These are phyloP conservation scores for Calonectria hongkongensis DNA, from an alignment of 2,329 filamentous ascomycete genomes.

Conservation along the genomic window DNA sequence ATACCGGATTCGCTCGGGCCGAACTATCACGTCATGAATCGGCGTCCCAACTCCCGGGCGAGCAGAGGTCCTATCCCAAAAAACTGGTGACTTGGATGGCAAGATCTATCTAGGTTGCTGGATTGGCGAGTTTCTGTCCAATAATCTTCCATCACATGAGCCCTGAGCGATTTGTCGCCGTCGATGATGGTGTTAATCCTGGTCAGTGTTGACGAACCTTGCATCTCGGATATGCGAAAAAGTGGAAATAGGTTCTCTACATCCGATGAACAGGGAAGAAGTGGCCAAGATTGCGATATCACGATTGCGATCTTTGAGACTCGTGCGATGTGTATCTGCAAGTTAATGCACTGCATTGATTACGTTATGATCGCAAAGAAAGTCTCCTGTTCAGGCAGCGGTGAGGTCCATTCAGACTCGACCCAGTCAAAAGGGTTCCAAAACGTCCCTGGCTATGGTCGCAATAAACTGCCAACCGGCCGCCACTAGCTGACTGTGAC, in stretches of 20 bases:
- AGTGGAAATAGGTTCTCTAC: conserved; percentile 1
- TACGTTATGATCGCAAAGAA: background rate
- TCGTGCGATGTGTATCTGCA: background rate
- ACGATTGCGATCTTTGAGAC: background rate
- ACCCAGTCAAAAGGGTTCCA: background rate
- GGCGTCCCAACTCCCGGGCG: conserved; percentile 15
- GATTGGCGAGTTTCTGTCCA: background rate
- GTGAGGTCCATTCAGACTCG: background rate
- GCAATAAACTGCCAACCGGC: background rate
- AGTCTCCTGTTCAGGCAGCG: background rate
- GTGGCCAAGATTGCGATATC: background rate
- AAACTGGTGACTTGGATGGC: background rate
- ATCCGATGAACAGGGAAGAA: conserved; percentile 3
- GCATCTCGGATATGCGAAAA: background rate
- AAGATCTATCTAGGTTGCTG: background rate
- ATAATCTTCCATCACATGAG: background rate
- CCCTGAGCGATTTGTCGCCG: conserved; percentile 4
- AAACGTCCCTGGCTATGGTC: background rate
- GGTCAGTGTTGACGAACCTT: background rate
- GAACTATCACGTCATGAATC: conserved; percentile 25
- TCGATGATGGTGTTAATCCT: conserved; percentile 5
- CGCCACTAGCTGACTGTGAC: no score
- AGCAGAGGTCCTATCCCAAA: background rate
- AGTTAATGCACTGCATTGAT: background rate
- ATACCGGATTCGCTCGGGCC: background rate